A percentile compares a stretch with the other conserved stretches of the same genome.
phyloP scores from a whole-genome alignment of 306 rosid genomes.

The Acacia melanoxylon region DNA sequence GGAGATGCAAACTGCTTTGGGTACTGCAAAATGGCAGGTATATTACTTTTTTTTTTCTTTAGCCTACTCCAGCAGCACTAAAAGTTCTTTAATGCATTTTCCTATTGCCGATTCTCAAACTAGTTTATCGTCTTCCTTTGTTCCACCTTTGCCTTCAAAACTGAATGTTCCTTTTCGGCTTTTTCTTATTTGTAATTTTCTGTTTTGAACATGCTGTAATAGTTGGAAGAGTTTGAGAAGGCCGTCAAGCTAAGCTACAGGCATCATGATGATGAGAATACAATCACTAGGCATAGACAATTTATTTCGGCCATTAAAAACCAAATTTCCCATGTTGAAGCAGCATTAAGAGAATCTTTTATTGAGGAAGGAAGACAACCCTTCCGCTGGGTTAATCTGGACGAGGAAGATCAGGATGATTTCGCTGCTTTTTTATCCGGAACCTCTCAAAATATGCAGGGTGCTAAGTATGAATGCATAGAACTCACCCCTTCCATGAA shows the following conservation, averaged over 20 bases:
- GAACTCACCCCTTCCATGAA: conserved; percentile 42
- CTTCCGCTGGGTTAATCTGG: conserved; percentile 80
- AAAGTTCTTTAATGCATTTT: background rate
- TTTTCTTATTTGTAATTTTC: conserved; percentile 20
- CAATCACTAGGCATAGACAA: conserved; percentile 74
- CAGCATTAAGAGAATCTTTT: conserved; percentile 60
- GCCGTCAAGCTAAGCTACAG: conserved; percentile 85
- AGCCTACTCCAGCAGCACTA: background rate
- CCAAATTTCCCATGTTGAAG: conserved; percentile 81
- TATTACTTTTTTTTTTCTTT: background rate
- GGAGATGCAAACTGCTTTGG: conserved; percentile 7
- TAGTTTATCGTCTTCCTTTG: background rate
- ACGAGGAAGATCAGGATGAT: conserved; percentile 85
- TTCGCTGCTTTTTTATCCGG: conserved; percentile 92
- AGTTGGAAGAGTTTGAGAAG: conserved; percentile 96
- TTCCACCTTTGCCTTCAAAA: conserved; percentile 8
- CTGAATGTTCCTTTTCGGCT: background rate
- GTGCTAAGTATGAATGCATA: conserved; percentile 37
- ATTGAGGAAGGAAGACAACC: conserved; percentile 72
- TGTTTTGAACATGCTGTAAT: conserved; percentile 32
- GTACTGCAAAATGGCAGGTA: conserved; percentile 24
- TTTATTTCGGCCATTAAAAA: conserved; percentile 78
- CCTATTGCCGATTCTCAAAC: background rate
- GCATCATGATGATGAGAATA: conserved; percentile 53
- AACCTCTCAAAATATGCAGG: conserved; percentile 46